These are phyloP conservation scores for Penicillium coprophilum DNA, from an alignment of 495 filamentous ascomycete species.

Conservation along the genomic window DNA sequence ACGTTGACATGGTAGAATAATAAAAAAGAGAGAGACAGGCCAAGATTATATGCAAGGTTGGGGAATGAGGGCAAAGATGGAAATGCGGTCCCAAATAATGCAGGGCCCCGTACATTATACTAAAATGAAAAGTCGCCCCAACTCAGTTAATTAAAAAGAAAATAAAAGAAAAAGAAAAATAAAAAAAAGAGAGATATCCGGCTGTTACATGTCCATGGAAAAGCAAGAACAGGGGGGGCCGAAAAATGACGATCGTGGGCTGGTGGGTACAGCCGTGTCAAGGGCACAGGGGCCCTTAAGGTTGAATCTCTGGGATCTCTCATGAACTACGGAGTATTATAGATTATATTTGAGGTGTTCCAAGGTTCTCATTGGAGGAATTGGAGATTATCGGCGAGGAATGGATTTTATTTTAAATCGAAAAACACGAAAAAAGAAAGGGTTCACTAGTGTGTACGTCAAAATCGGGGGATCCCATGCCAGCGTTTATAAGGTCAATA, in stretches of 20 bases:
- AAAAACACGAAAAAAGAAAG: too few relatives aligned
- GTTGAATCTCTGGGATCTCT: neutral
- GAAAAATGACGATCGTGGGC: constrained; percentile 49
- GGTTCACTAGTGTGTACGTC: constrained; percentile 9
- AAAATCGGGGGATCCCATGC: neutral
- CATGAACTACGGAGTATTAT: neutral
- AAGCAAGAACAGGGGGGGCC: constrained; percentile 39
- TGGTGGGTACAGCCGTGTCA: constrained; percentile 18
- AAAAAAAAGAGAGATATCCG: constrained; percentile 23
- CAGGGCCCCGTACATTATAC: constrained; percentile 28
- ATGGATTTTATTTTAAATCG: too few relatives aligned
- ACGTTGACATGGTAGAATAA: constrained; percentile 26
- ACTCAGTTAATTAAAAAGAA: constrained; percentile 22
- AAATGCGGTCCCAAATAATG: constrained; percentile 28
- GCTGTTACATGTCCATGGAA: constrained; percentile 35
- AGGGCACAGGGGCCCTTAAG: neutral
- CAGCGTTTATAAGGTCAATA: neutral
- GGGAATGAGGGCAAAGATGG: constrained; percentile 25
- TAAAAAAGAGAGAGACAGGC: constrained; percentile 10
- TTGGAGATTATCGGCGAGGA: too few relatives aligned
- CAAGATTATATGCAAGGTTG: constrained; percentile 36
- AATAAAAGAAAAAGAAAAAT: constrained; percentile 16
- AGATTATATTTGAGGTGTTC: neutral
- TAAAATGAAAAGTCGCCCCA: constrained; percentile 7
- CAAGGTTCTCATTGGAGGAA: neutral